Evolutionary conservation across 2,329 filamentous ascomycete species (phyloP).

Genomic region (Sclerotinia subarctica): DNA sequence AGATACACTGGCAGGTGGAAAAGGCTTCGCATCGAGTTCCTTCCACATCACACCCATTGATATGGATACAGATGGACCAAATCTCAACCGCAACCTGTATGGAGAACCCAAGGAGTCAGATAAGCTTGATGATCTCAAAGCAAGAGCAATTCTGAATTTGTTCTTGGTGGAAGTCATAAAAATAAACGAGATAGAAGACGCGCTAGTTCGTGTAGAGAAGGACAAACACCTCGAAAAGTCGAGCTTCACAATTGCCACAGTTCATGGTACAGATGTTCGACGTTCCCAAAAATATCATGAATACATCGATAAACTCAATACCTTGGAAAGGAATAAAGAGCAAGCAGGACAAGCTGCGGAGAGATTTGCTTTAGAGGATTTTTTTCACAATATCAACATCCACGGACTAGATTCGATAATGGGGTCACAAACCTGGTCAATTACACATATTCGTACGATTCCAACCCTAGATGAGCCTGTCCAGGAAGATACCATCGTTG

Average conservation of each 20-base stretch:
- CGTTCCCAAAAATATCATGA: neutral
- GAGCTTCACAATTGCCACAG: neutral
- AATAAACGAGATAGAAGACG: slow-evolving; percentile 11
- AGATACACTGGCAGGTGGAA: neutral
- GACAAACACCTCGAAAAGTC: neutral
- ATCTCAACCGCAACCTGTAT: slow-evolving; percentile 11
- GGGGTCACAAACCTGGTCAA: slow-evolving; percentile 8
- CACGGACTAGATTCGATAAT: slow-evolving; percentile 6
- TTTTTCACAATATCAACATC: neutral
- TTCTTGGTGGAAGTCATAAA: slow-evolving; percentile 6
- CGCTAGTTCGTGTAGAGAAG: neutral
- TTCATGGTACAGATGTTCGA: slow-evolving; percentile 9
- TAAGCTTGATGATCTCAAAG: neutral
- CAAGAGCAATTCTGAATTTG: neutral
- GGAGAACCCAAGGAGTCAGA: neutral
- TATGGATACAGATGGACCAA: neutral
- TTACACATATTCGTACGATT: neutral
- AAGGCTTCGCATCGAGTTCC: neutral
- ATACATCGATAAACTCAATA: neutral
- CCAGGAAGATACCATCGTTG: neutral
- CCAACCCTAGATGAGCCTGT: neutral
- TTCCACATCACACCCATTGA: neutral
- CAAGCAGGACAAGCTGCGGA: neutral
- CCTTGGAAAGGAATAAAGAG: neutral
- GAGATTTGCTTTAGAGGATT: neutral